These are phyloP conservation scores for Barnettozyma californica DNA, from an alignment of 805 yeast genomes.

Conservation along the genomic window DNA sequence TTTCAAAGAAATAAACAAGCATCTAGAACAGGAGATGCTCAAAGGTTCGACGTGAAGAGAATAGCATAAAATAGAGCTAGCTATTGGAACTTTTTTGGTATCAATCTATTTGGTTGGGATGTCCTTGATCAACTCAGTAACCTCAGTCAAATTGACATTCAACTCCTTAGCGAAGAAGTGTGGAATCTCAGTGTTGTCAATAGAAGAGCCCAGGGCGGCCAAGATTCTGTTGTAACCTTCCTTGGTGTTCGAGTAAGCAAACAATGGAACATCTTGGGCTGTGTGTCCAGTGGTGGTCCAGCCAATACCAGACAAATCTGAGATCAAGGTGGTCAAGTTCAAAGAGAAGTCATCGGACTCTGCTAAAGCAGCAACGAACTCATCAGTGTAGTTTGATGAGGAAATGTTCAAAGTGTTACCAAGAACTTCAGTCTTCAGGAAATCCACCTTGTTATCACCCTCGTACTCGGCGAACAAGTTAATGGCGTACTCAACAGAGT, in stretches of 20 bases:
- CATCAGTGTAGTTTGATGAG: constrained; percentile 27
- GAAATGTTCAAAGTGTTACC: constrained; percentile 26
- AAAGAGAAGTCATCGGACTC: constrained; percentile 32
- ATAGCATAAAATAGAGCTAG: not conserved
- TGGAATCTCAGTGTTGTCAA: constrained; percentile 85
- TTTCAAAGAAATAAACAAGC: not conserved
- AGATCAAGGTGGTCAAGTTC: constrained; percentile 59
- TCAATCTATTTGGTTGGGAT: constrained; percentile 25
- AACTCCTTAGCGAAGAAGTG: constrained; percentile 54
- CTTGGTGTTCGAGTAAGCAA: constrained; percentile 63
- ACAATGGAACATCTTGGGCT: constrained; percentile 89
- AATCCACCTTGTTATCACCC: constrained; percentile 36
- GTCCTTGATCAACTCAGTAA: constrained; percentile 45
- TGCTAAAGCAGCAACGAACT: constrained; percentile 45
- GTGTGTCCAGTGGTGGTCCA: constrained; percentile 97
- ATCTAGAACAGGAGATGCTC: not conserved
- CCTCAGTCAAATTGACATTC: constrained; percentile 41
- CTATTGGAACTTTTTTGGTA: not conserved
- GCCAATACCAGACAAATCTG: constrained; percentile 75
- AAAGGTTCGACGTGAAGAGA: not conserved
- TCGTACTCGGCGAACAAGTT: constrained; percentile 34
- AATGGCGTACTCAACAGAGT: constrained; percentile 69
- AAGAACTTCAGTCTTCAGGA: constrained; percentile 47
- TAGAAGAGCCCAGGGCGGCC: constrained; percentile 67
- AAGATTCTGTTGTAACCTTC: constrained; percentile 36